Evolutionary conservation across 768 basidiomycete genomes (phyloP), one percentile per base, ranked within the genome.

Genomic region (Terana coerulea): DNA sequence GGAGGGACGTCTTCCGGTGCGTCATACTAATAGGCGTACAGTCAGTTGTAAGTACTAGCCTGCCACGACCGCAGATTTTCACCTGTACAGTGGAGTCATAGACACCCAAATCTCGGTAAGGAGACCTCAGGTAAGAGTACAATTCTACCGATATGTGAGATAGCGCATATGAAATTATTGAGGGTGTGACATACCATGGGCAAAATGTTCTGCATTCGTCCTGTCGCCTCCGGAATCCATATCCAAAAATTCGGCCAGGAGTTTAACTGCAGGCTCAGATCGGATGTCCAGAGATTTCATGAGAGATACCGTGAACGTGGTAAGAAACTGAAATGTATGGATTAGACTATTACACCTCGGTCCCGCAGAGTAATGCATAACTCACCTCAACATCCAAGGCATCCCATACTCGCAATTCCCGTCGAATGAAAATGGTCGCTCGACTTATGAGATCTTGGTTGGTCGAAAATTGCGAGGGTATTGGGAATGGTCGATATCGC

Each of bases 251-350:
- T 95, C 94, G 12, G 91, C 77, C 7, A 98, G 74, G 14, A 90
- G 67, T 60, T 86, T 88, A 37, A 98, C 78, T 35, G 93, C 90
- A 33, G 86, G 82, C 68, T 92, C 87, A 11, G 91, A 89, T 36
- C 94, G 89, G 51, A 98, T 88, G 69, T 98, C 94, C 49, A 97
- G 82, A 3, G 89, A 78, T 69, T 92, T 91, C 84, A 98, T 91
- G 59, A 98, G 73, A 1, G 92, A 91, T 46, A 95, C 71, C 17
- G 83, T 90, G 69, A 95, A 91, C 2, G 84, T 88, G 11, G 90
- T 93, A 48, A 98, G 75, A 67, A 95, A 98, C 89, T 93, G 49
- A 8, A n/a, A n/a, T n/a, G n/a, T n/a, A n/a, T n/a, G n/a, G n/a
- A n/a, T n/a, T n/a, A n/a, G n/a, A n/a, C n/a, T n/a, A n/a, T n/a